Percentiles rank a stretch among this genome's conserved stretches.
Conservation (phyloP, 2,329 filamentous ascomycete genomes). For the Verticillium alfalfae region DNA sequence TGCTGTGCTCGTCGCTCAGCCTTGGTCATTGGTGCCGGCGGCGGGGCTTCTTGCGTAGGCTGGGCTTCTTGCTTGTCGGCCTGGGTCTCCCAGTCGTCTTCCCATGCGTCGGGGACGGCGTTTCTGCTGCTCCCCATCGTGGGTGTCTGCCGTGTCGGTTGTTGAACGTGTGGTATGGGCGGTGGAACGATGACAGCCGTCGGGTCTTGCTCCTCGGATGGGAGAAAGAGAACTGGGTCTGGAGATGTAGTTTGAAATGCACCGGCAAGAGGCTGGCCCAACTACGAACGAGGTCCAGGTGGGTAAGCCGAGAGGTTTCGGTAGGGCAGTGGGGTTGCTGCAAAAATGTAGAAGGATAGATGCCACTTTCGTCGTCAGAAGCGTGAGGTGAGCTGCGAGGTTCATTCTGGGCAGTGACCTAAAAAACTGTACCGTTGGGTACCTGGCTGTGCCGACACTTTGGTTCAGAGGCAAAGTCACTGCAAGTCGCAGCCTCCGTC, state of each 20-base stretch:
- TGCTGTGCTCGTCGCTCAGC: slow-evolving; percentile 76
- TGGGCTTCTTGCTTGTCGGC: slow-evolving; percentile 54
- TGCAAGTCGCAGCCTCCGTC: neutral
- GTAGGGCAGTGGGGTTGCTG: neutral
- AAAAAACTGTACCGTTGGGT: neutral
- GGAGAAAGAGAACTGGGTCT: neutral
- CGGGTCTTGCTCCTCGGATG: neutral
- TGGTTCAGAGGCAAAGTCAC: neutral
- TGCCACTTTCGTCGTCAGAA: neutral
- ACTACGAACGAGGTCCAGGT: neutral
- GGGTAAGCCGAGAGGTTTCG: neutral
- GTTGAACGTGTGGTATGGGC: neutral
- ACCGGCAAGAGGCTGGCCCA: neutral
- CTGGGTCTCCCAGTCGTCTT: slow-evolving; percentile 79
- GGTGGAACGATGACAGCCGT: neutral
- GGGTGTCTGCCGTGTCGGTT: neutral
- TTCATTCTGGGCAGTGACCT: neutral
- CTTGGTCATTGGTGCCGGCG: slow-evolving; percentile 52
- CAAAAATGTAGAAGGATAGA: neutral
- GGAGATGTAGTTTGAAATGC: neutral
- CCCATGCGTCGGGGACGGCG: slow-evolving; percentile 73
- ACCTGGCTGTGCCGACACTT: neutral
- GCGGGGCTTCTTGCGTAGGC: slow-evolving; percentile 23
- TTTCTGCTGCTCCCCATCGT: slow-evolving; percentile 44
- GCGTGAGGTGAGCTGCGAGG: neutral